A percentile compares a stretch with the other conserved stretches of the same genome.
phyloP scores from a whole-genome alignment of 1,284 basidiomycete genomes.

The Melampsora abietis-canadensis region DNA sequence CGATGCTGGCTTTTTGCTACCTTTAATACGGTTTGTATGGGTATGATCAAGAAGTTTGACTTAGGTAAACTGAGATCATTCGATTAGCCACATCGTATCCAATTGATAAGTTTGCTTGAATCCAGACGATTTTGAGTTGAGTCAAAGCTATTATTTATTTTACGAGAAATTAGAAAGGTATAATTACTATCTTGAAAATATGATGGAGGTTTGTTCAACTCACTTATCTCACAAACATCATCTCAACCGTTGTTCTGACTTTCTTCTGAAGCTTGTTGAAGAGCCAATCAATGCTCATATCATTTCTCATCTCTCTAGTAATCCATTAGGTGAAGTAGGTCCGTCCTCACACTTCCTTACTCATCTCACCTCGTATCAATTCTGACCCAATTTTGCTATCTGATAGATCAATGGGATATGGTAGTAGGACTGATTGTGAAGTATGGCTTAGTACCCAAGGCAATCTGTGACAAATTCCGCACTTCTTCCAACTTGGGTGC shows the following conservation, averaged over 20 bases:
- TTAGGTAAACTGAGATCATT: constrained; percentile 84
- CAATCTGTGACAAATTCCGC: constrained; percentile 79
- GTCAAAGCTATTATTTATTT: constrained; percentile 80
- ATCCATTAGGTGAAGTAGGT: constrained; percentile 84
- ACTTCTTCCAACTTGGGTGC: constrained; percentile 72
- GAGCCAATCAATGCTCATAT: constrained; percentile 77
- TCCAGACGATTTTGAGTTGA: constrained; percentile 9
- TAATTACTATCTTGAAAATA: constrained; percentile 87
- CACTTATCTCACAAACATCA: not conserved
- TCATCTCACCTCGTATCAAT: too few relatives aligned
- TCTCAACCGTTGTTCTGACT: not conserved
- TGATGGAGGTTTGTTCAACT: constrained; percentile 60
- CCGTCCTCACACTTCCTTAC: constrained; percentile 55
- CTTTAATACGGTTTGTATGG: constrained; percentile 56
- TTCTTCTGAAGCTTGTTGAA: constrained; percentile 61
- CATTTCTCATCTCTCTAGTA: constrained; percentile 69
- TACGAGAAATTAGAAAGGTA: constrained; percentile 93
- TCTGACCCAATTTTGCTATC: too few relatives aligned
- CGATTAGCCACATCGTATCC: constrained; percentile 49
- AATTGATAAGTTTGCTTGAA: not conserved
- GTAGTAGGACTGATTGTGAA: constrained; percentile 77
- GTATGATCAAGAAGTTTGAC: constrained; percentile 70
- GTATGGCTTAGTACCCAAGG: constrained; percentile 73
- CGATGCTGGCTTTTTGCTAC: constrained; percentile 91
- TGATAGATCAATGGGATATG: constrained; percentile 65